These are phyloP conservation scores for Dissophora globulifera DNA, from an alignment of 192 early-diverging fungal species.

Conservation along the genomic window DNA sequence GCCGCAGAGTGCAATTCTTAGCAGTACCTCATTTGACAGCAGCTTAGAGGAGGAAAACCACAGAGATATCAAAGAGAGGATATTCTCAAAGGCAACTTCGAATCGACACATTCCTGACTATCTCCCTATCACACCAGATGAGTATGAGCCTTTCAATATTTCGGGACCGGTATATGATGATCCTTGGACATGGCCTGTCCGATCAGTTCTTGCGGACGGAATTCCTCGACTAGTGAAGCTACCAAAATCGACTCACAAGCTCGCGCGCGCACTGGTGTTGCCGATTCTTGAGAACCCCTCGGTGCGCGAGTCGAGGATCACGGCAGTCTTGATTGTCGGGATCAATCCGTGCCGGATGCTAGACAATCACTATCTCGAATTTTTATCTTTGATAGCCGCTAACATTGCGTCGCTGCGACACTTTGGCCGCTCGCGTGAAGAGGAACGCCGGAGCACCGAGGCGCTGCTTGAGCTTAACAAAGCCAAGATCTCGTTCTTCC, in stretches of 20 bases:
- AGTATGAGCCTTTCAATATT: conserved; percentile 37
- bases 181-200: conserved; percentile 48
- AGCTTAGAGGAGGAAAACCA: conserved; percentile 20
- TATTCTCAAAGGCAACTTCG: conserved; percentile 34
- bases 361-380: conserved; percentile 46
- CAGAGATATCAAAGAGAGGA: conserved; percentile 13
- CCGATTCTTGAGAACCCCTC: conserved; percentile 44
- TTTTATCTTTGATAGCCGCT: conserved; percentile 37
- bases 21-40: conserved; percentile 44
- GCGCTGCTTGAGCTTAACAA: conserved; percentile 49
- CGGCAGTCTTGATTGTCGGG: conserved; percentile 34
- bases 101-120: conserved; percentile 44
- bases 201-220: conserved; percentile 40
- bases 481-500: conserved; percentile 56
- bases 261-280: conserved; percentile 32
- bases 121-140: conserved; percentile 37
- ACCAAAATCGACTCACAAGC: conserved; percentile 45
- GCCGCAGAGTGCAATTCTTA: conserved; percentile 32
- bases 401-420: conserved; percentile 34
- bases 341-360: conserved; percentile 44
- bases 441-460: conserved; percentile 45
- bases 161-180: conserved; percentile 24
- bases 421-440: conserved; percentile 50
- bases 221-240: conserved; percentile 38
- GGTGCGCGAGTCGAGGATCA: conserved; percentile 33